Evolutionary conservation across 345 rosid genomes (phyloP), one percentile per base, ranked within the genome.

Genomic region (Camelina hispida): DNA sequence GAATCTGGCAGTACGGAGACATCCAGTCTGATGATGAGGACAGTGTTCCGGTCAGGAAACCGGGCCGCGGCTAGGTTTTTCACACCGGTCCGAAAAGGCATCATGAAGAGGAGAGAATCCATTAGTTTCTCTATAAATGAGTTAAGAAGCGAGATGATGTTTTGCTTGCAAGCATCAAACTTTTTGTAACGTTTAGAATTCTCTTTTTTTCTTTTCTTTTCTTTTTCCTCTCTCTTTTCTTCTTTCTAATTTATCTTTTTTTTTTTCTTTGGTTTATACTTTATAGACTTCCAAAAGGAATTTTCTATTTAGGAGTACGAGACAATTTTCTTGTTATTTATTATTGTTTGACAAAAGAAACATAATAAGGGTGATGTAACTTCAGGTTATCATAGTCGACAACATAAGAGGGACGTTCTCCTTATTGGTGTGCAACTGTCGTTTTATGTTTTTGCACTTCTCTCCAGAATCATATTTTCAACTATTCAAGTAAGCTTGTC

Each of bases 1-100:
- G 96, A 61, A 91, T 96, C 56, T 96, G 99, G 99, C 84, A 85
- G 74, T 91, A 96, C 6, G 99, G 99, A 44, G 99, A 96, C 77
- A 75, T 96, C 12, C 79, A 88, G 71, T 96, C 99, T 0, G 99
- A 96, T 37, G 99, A 96, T 20, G 99, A 96, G 83, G 99, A 93
- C 47, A 57, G 54, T 11, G 88, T 62, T 69, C 90, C 89, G 6
- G 87, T 86, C 16, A 85, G 57, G 46, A 86, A 83, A 73, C 89
- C 89, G 20, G 91, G 90, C 22, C 93, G 98, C 17, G 84, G 95
- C 14, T 89, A 81, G 85, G 53, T 51, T 51, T 57, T 60, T 12
- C 40, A 25, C 43, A 18, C 53, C 32, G 67, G 59, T 77, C 69
- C 75, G 55, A 79, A 63, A 40, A 69, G 61, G 62, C 28, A 53